Conservation (phyloP, 202 grass and related monocot genomes). For the Digitaria exilis region DNA sequence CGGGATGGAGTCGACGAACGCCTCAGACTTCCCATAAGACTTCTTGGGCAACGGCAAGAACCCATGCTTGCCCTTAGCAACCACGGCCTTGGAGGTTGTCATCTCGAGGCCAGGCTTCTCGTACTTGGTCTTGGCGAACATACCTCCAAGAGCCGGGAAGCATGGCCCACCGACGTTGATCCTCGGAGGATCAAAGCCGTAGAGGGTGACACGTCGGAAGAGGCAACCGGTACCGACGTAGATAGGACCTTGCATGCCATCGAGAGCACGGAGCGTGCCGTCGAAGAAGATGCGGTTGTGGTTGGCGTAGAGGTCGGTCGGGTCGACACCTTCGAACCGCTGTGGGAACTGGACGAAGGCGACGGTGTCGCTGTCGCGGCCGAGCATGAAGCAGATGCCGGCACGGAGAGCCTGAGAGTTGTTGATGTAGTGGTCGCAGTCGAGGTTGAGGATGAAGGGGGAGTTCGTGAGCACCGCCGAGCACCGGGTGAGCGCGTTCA, state of each 20-base stretch:
- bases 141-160: constrained; percentile 30
- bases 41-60: constrained; percentile 60
- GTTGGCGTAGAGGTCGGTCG: constrained; percentile 96
- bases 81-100: constrained; percentile 20
- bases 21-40: constrained; percentile 51
- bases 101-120: constrained; percentile 43
- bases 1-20: constrained; percentile 60
- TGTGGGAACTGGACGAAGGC: constrained; percentile 99
- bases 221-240: constrained; percentile 81
- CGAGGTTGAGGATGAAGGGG: constrained; percentile 97
- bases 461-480: constrained; percentile 86
- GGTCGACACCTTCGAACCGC: constrained; percentile 96
- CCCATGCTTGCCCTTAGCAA: constrained; percentile 56
- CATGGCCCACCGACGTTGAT: constrained; percentile 57
- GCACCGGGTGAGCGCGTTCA: constrained; percentile 85
- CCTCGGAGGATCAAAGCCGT: constrained; percentile 79
- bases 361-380: constrained; percentile 88
- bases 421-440: constrained; percentile 98
- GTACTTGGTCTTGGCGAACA: constrained; percentile 46
- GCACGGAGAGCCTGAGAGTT: constrained; percentile 82
- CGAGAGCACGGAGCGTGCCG: constrained; percentile 73
- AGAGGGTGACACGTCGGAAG: constrained; percentile 77
- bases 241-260: constrained; percentile 81
- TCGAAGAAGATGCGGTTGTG: constrained; percentile 99
- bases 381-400: constrained; percentile 98